Evolutionary conservation across 2,329 filamentous ascomycete genomes (phyloP).

Genomic region (Botrytis fabae): DNA sequence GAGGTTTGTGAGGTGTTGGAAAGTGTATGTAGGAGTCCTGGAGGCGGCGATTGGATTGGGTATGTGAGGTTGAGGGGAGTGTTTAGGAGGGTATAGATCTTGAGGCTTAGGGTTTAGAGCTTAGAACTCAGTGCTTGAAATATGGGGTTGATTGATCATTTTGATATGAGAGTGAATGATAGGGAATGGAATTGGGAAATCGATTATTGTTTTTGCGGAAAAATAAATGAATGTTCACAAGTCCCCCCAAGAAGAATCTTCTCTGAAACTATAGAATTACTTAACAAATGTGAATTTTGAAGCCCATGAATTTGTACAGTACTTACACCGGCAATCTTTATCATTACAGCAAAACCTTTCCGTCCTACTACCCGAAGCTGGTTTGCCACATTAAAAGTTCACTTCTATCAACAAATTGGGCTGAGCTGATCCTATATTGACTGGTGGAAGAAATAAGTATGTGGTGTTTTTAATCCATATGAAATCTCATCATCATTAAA

Average conservation of each 20-base stretch:
- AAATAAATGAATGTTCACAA: not conserved
- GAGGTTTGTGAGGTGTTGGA: constrained; percentile 58
- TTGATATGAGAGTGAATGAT: not conserved
- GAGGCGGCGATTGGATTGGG: constrained; percentile 57
- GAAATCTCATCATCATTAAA: not conserved
- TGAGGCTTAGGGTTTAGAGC: no score
- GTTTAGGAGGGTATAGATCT: constrained; percentile 43
- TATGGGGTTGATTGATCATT: not conserved
- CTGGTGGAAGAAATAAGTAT: not conserved
- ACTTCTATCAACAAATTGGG: not conserved
- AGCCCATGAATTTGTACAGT: not conserved
- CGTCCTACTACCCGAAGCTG: not conserved
- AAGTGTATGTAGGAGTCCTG: constrained; percentile 54
- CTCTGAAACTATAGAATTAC: not conserved
- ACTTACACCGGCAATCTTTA: no score
- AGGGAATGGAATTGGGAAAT: not conserved
- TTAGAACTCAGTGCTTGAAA: not conserved
- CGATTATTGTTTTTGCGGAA: not conserved
- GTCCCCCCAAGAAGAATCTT: not conserved
- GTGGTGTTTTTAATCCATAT: not conserved
- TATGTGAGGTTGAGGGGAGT: constrained; percentile 57
- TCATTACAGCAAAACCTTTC: no score
- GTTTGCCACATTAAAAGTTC: not conserved
- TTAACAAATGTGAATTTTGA: not conserved
- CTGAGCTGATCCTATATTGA: fast-evolving